Base-by-base conservation (phyloP, 257 asterid species). In the Petunia secreta region DNA sequence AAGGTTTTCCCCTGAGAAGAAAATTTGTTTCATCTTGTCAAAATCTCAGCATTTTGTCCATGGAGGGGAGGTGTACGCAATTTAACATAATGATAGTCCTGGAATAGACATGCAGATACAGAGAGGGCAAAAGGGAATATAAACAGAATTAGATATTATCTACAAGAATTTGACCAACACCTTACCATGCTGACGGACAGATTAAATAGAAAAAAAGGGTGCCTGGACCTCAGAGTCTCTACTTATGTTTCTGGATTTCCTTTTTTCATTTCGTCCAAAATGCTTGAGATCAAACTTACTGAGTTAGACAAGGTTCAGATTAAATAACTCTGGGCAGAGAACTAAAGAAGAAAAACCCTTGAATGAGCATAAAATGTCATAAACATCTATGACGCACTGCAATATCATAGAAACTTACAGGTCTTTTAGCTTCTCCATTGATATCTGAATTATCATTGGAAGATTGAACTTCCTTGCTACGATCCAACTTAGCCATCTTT, bases 1-100 rank as follows among this genome's bases (percentile, higher is more conserved):
- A 90, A 77, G 79, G 87, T 87, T 82, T 89, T 86, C 85, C 84
- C 87, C 80, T 71, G 89, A 84, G 82, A 86, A 87, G 87, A 82
- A 77, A 84, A 84, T 81, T 86, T 90, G 66, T 82, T 81, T 84
- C 85, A 67, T 57, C 52, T 83, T 71, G 87, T 86, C 48, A 84
- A 82, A 83, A 44, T 84, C 84, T 85, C 87, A 14, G 68, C 54
- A 65, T 86, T 91, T 88, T 87, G 85, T 67, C 79, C 75, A 83
- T 55, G 78, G 68, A 81, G 76, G 80, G 83, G 77, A 15, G 84
- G 63, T 77, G 83, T 75, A 75, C 55, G 82, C 75, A 62, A 65
- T 41, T 77, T 65, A 66, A 52, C 6, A 60, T 60, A 16, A 63
- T 43, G 52, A 55, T 79, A 68, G 78, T 80, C 81, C 85, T 83